These are phyloP conservation scores for Solanum lycopersicoides DNA, from an alignment of 257 asterid genomes.

Conservation along the genomic window DNA sequence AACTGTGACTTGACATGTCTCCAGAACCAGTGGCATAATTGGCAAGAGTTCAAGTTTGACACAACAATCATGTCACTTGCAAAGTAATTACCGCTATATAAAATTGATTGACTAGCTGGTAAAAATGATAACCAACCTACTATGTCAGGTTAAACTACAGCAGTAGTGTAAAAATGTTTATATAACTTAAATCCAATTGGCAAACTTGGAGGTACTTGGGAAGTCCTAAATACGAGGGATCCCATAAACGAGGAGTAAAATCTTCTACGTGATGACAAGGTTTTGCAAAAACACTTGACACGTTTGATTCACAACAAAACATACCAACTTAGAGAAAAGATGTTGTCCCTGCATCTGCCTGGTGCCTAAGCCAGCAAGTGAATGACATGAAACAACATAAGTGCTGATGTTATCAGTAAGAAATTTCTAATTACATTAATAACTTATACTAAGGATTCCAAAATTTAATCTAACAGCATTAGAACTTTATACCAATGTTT, in stretches of 20 bases:
- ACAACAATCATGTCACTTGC: not conserved
- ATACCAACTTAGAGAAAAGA: not conserved
- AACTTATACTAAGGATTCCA: not conserved
- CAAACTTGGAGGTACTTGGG: not conserved
- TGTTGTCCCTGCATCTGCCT: not conserved
- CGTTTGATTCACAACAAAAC: not conserved
- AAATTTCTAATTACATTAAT: not conserved
- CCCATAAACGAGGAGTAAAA: not conserved
- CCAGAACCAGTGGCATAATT: not conserved
- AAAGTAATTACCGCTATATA: not conserved
- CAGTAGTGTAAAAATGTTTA: not conserved
- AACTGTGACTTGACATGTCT: not conserved
- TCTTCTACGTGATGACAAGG: not conserved
- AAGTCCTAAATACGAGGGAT: not conserved
- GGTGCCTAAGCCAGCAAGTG: not conserved
- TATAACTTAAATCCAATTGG: not conserved
- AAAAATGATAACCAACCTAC: not conserved
- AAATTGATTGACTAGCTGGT: not conserved
- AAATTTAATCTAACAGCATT: not conserved
- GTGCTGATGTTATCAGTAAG: not conserved
- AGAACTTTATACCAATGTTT: not conserved
- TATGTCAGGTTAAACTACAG: not conserved
- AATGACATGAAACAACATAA: not conserved
- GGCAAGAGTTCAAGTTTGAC: not conserved
- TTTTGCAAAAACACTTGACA: not conserved